phyloP scores from a whole-genome alignment of 202 grass and related monocot species.

The Hordeum pubiflorum region DNA sequence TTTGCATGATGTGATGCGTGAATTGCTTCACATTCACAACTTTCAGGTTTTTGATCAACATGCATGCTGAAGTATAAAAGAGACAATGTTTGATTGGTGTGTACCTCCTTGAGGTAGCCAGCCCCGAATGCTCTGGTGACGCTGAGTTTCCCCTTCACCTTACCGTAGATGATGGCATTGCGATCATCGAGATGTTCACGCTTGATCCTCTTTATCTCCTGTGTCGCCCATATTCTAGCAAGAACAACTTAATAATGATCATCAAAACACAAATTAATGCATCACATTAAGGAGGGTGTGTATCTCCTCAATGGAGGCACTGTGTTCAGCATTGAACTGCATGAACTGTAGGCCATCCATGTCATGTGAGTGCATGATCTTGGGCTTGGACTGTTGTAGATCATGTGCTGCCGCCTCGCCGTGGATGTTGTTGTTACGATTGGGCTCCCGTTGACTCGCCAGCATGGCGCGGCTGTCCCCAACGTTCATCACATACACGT shows the following conservation, averaged over 20 bases:
- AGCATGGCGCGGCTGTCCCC: slow-evolving; percentile 83
- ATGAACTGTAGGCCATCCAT: slow-evolving; percentile 39
- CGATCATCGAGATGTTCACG: slow-evolving; percentile 45
- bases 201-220: slow-evolving; percentile 68
- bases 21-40: not conserved
- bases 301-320: slow-evolving; percentile 48
- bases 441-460: slow-evolving; percentile 40
- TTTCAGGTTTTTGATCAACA: not conserved
- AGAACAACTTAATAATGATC: not conserved
- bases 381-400: slow-evolving; percentile 28
- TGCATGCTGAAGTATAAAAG: not conserved
- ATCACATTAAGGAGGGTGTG: not conserved
- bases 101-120: slow-evolving; percentile 75
- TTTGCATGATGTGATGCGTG: not conserved
- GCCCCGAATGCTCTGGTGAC: slow-evolving; percentile 87
- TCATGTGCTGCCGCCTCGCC: slow-evolving; percentile 38
- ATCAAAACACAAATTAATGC: not conserved
- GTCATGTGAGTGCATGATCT: slow-evolving; percentile 52
- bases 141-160: slow-evolving; percentile 85
- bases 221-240: not conserved
- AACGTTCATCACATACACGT: slow-evolving; percentile 91
- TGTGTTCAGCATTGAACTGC: slow-evolving; percentile 78
- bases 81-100: not conserved
- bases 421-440: slow-evolving; percentile 48
- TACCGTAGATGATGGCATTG: slow-evolving; percentile 35